Base-by-base conservation (phyloP, 2,329 filamentous ascomycete species). In the Ambrosiella beaveri region DNA sequence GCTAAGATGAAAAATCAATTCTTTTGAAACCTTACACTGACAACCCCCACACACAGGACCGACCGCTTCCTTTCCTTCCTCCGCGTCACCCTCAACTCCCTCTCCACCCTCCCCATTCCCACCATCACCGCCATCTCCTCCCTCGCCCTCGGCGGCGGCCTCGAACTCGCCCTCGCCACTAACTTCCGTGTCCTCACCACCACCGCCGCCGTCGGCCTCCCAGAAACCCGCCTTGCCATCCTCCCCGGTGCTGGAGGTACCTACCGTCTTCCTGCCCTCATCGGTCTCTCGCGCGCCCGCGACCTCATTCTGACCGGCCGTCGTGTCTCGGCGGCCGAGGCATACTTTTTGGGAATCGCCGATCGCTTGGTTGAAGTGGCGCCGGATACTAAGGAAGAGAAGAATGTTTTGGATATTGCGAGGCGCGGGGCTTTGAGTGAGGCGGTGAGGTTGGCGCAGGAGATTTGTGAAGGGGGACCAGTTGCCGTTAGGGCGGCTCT, bases 181-280 rank as follows among this genome's bases (percentile, higher is more conserved):
- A 83, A 93, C 70, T 82, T 98, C 70, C 88, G 93, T 63, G 84
- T 98, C 56, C 84, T 97, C 63, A 79, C 83, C 38, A 88, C 86
- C 44, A 86, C 83, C 39, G 86, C 88, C 13, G 73, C 76, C 27
- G 81, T 98, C 57, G 90, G 82, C 0, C 80, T 97, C 4, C 93
- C 93, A 1, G 93, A 98, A 69, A 97, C 93, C 1, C 79, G 90
- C 1, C 78, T 98, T 1, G 93, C 86, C 58, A 98, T 98, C 68
- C 86, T 98, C 63, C 93, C 93, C 2, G 93, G 93, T 60, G 93
- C 91, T 1, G 93, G 93, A 49, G 93, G 91, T 61, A 97, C 91
- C 0, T 88, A 88, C 70, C 84, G 93, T 8, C 81, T 98, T 0
- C 88, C 89, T 1, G 79, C 77, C 7, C 71, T 98, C 17, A 84